Evolutionary conservation across 345 rosid species (phyloP), one percentile per base, ranked within the genome.

Genomic region (Acer negundo): DNA sequence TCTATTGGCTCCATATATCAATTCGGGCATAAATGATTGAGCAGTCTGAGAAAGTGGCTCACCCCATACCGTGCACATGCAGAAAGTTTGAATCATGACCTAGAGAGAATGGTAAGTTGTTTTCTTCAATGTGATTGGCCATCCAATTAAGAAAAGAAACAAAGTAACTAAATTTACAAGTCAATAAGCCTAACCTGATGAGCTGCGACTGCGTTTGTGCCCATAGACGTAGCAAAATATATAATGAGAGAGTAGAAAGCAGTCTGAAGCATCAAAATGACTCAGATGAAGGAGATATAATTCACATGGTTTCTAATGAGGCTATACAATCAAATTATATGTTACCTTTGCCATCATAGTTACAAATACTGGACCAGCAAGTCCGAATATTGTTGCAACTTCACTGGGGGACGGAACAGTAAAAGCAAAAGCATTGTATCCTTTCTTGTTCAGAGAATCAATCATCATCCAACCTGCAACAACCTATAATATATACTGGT

Each of bases 1-100:
- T 73, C 89, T 86, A 31, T 85, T 87, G 74, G 75, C 86, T 72
- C 98, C 98, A 61, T 86, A 87, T 75, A 95, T 80, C 80, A 92
- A 80, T 90, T 88, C 98, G 7, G 97, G 98, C 97, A 93, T 89
- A 75, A 93, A 95, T 73, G 98, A 90, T 77, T 95, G 97, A 69
- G 98, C 95, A 62, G 98, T 91, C 81, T 95, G 98, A 78, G 95
- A 95, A 68, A 95, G 97, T 69, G 98, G 97, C 85, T 89, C 94
- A 12, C 98, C 94, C 83, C 90, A 92, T 17, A 93, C 95, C 0
- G 90, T 80, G 80, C 93, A 82, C 88, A 95, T 89, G 80, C 85
- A 17, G 59, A 62, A 87, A 22, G 82, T 87, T 87, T 93, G 97
- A 89, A 93, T 73, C 94, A 90, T 87, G 79, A 90, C 91, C 97